These are phyloP conservation scores for Aurantiochytrium sp. DNA, from an alignment of 108 stramenopile genomes.

Conservation along the genomic window DNA sequence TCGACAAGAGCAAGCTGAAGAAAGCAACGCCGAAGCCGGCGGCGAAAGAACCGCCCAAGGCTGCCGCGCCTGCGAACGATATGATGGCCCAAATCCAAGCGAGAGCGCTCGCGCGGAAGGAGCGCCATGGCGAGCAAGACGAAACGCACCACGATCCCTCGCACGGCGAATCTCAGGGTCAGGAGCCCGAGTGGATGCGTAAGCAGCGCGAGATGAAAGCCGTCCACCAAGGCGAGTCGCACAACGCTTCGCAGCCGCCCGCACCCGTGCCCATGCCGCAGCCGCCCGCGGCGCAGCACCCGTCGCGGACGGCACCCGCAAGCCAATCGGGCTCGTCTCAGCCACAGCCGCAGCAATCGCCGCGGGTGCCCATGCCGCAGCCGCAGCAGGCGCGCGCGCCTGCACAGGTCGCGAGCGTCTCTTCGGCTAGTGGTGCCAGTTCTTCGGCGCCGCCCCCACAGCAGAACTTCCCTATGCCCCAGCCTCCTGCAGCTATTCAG, in stretches of 20 bases:
- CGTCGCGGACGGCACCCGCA: background rate
- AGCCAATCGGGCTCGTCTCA: background rate
- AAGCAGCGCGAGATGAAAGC: too few species aligned
- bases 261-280: background rate
- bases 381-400: too few species aligned
- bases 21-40: background rate
- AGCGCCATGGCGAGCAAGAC: too few species aligned
- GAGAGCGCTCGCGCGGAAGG: background rate
- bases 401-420: too few species aligned
- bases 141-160: too few species aligned
- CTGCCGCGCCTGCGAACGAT: background rate
- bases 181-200: too few species aligned
- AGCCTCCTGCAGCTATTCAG: too few species aligned
- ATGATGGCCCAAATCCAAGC: background rate
- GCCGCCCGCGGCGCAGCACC: background rate
- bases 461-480: too few species aligned
- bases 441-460: too few species aligned
- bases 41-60: background rate
- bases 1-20: background rate
- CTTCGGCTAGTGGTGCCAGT: too few species aligned
- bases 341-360: background rate
- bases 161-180: too few species aligned
- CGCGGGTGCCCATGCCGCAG: background rate
- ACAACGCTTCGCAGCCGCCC: background rate
- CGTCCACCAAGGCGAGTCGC: background rate